A percentile compares a stretch with the other conserved stretches of the same genome.
Conservation (phyloP, 1,284 basidiomycete genomes). For the Butyriboletus appendiculatus region DNA sequence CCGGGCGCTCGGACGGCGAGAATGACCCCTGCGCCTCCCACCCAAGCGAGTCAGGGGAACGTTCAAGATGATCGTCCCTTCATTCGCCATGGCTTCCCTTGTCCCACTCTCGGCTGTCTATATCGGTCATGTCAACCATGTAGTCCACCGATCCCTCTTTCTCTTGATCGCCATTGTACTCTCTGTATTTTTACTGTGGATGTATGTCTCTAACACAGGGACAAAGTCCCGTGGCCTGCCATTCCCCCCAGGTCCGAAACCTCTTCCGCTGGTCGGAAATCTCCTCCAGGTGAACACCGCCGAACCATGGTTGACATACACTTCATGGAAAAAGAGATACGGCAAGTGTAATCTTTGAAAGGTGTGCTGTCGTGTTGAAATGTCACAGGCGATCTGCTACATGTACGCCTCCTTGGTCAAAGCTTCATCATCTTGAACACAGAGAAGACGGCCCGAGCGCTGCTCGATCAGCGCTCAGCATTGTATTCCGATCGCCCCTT, state of each 20-base stretch:
- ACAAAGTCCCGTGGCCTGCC: constrained; percentile 3
- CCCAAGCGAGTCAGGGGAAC: constrained; percentile 1
- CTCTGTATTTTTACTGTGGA: constrained; percentile 3
- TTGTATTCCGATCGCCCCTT: constrained; percentile 29
- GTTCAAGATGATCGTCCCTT: neutral
- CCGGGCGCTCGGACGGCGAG: neutral
- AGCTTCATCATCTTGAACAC: constrained; percentile 26
- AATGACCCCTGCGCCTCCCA: neutral
- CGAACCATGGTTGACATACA: constrained; percentile 28
- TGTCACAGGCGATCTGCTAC: constrained; percentile 22
- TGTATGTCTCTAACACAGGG: neutral
- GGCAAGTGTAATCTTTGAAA: constrained; percentile 1
- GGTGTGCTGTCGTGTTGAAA: neutral
- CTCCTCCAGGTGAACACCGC: constrained; percentile 17
- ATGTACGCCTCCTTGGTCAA: constrained; percentile 25
- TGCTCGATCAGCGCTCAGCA: constrained; percentile 27
- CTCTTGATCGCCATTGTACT: neutral
- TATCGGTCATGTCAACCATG: neutral
- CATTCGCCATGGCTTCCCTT: constrained; percentile 6
- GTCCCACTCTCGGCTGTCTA: neutral
- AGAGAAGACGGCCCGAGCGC: constrained; percentile 24
- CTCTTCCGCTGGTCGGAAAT: constrained; percentile 26
- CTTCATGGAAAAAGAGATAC: constrained; percentile 23
- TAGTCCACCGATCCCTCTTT: neutral
- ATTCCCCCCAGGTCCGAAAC: constrained; percentile 24